A percentile compares a stretch with the other conserved stretches of the same genome.
These are phyloP conservation scores for Pelagophyceae sp. DNA, from an alignment of 352 stramenopile genomes.

Conservation along the genomic window DNA sequence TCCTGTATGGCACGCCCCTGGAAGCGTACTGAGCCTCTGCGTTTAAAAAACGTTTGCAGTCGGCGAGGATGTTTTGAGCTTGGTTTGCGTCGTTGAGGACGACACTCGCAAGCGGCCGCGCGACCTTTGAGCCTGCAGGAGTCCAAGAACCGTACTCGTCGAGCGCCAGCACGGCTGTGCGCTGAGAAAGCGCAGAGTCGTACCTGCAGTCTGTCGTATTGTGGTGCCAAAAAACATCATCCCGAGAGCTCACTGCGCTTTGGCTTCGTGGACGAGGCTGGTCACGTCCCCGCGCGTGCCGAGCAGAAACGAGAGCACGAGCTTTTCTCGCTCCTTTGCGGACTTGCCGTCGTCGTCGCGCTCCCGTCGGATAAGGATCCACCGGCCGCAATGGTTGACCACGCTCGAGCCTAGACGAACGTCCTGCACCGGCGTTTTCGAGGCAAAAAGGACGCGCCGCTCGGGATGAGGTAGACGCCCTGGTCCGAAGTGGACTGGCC, in stretches of 20 bases:
- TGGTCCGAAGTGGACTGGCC: not conserved
- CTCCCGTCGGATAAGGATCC: not conserved
- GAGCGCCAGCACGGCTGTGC: not conserved
- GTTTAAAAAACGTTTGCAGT: not conserved
- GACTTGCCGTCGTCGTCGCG: not conserved
- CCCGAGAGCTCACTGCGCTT: too few relatives aligned
- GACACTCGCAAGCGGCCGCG: not conserved
- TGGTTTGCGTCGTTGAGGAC: not conserved
- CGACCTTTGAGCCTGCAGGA: not conserved
- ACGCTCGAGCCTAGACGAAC: too few relatives aligned
- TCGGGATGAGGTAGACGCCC: not conserved
- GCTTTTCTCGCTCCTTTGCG: not conserved
- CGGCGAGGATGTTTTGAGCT: not conserved
- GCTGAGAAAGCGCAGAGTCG: not conserved
- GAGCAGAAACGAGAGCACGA: not conserved
- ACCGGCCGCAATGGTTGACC: not conserved
- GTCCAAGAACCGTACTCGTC: not conserved
- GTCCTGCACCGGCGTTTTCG: too few relatives aligned
- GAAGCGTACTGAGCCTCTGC: not conserved
- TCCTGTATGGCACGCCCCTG: conserved; percentile 61
- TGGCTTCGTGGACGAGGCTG: not conserved
- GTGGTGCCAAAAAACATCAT: too few relatives aligned
- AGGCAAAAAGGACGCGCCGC: not conserved
- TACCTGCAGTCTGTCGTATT: too few relatives aligned
- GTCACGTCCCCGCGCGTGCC: not conserved